Evolutionary conservation across 352 stramenopile species (phyloP).

Genomic region (Aphanomyces stellatus): DNA sequence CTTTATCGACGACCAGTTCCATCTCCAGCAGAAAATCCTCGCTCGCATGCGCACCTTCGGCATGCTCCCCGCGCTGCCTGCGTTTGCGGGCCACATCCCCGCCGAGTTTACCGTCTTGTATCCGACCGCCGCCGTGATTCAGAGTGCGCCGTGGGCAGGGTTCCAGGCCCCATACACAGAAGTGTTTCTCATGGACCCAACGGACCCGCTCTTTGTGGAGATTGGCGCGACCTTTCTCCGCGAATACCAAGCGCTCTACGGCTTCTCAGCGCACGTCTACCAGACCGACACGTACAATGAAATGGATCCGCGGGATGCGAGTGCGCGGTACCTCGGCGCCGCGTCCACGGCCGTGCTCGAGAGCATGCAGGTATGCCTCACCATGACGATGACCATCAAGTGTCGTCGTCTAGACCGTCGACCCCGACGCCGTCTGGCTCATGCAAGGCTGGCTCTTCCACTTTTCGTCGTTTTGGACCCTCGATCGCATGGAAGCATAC

Average conservation of each 20-base stretch:
- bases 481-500: slow-evolving; percentile 21
- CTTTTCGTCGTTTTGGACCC: slow-evolving; percentile 26
- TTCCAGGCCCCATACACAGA: slow-evolving; percentile 71
- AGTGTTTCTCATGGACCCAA: slow-evolving; percentile 66
- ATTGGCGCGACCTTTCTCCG: slow-evolving; percentile 73
- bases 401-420: slow-evolving; percentile 22
- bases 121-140: slow-evolving; percentile 63
- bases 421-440: slow-evolving; percentile 69
- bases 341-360: slow-evolving; percentile 58
- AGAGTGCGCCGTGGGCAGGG: slow-evolving; percentile 61
- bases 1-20: slow-evolving; percentile 76
- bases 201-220: slow-evolving; percentile 70
- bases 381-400: background rate
- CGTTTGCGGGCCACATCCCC: slow-evolving; percentile 82
- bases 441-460: slow-evolving; percentile 75
- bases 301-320: slow-evolving; percentile 57
- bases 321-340: slow-evolving; percentile 30
- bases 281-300: slow-evolving; percentile 79
- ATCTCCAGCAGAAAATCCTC: slow-evolving; percentile 74
- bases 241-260: slow-evolving; percentile 45
- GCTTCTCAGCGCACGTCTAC: slow-evolving; percentile 64
- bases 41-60: slow-evolving; percentile 70
- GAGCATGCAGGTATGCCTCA: slow-evolving; percentile 39
- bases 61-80: slow-evolving; percentile 82
- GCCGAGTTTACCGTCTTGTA: slow-evolving; percentile 71